A percentile compares a stretch with the other conserved stretches of the same genome.
These are phyloP conservation scores for Blastocystis sp. DNA, from an alignment of 352 stramenopile genomes.

Conservation along the genomic window DNA sequence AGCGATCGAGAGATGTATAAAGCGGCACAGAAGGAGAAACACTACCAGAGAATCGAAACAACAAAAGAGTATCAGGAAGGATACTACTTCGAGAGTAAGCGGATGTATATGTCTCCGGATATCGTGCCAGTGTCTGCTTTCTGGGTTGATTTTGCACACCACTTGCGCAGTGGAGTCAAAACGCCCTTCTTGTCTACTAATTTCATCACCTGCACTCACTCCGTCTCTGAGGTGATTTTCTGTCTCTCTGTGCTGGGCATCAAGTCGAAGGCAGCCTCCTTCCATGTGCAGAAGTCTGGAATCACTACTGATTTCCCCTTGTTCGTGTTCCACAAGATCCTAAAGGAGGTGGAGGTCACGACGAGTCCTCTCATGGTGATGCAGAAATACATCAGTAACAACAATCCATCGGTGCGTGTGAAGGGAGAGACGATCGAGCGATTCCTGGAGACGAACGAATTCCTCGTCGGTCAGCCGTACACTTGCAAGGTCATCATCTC, in stretches of 20 bases:
- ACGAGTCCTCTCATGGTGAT: constrained; percentile 66
- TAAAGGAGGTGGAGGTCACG: constrained; percentile 63
- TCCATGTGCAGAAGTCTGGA: not conserved
- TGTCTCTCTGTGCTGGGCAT: constrained; percentile 69
- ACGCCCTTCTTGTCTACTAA: constrained; percentile 68
- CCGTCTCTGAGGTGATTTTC: constrained; percentile 68
- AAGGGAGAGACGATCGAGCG: constrained; percentile 31
- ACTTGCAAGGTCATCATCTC: constrained; percentile 68
- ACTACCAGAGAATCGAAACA: constrained; percentile 54
- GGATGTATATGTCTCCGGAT: not conserved
- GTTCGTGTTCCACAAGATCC: constrained; percentile 67
- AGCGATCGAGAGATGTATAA: constrained; percentile 62
- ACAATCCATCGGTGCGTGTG: constrained; percentile 20
- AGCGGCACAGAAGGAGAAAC: constrained; percentile 48
- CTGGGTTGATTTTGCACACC: constrained; percentile 69
- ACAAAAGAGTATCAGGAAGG: constrained; percentile 54
- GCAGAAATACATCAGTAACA: constrained; percentile 66
- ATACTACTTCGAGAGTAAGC: constrained; percentile 58
- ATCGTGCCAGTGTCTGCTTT: constrained; percentile 63
- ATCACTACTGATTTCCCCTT: constrained; percentile 63
- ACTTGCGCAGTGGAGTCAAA: constrained; percentile 60
- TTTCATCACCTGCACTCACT: constrained; percentile 67
- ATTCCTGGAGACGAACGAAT: constrained; percentile 63
- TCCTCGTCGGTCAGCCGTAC: constrained; percentile 69
- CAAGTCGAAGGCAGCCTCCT: not conserved